phyloP scores from a whole-genome alignment of 805 yeast genomes.

The Zygotorulaspora sp. region DNA sequence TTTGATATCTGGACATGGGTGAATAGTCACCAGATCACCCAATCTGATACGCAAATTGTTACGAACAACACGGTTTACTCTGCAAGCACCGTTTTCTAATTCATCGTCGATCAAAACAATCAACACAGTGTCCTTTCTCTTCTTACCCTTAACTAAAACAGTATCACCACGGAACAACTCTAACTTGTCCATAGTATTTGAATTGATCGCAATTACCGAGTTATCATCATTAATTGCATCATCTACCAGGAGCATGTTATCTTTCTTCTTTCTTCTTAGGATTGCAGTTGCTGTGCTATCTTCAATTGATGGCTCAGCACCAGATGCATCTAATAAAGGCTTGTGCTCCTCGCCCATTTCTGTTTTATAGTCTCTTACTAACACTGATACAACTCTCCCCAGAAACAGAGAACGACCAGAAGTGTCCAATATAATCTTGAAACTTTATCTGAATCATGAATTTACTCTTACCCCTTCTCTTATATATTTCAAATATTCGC shows the following conservation, averaged over 20 bases:
- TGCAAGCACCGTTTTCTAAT: constrained; percentile 89
- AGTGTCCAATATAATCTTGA: constrained; percentile 1
- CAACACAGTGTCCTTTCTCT: constrained; percentile 94
- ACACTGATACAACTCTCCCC: constrained; percentile 1
- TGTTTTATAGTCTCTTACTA: background rate
- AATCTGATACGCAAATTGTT: constrained; percentile 89
- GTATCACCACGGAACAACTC: constrained; percentile 98
- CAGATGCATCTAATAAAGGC: constrained; percentile 60
- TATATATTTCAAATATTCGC: constrained; percentile 2
- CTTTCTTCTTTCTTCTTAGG: constrained; percentile 95
- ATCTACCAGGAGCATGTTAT: constrained; percentile 88
- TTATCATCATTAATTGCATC: constrained; percentile 97
- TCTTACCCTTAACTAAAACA: constrained; percentile 94
- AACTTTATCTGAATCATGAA: too few species aligned
- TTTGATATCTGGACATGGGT: constrained; percentile 97
- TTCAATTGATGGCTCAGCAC: constrained; percentile 52
- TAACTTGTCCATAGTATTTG: constrained; percentile 89
- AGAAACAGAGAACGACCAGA: background rate
- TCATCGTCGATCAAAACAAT: constrained; percentile 96
- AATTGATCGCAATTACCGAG: constrained; percentile 91
- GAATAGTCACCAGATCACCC: constrained; percentile 87
- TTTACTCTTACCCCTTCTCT: background rate
- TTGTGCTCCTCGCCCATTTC: constrained; percentile 39
- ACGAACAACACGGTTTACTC: constrained; percentile 93
- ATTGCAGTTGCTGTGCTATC: constrained; percentile 94